Evolutionary conservation across 2,329 filamentous ascomycete species (phyloP), one percentile per base, ranked within the genome.

Genomic region (Gnomoniopsis smithogilvyi): DNA sequence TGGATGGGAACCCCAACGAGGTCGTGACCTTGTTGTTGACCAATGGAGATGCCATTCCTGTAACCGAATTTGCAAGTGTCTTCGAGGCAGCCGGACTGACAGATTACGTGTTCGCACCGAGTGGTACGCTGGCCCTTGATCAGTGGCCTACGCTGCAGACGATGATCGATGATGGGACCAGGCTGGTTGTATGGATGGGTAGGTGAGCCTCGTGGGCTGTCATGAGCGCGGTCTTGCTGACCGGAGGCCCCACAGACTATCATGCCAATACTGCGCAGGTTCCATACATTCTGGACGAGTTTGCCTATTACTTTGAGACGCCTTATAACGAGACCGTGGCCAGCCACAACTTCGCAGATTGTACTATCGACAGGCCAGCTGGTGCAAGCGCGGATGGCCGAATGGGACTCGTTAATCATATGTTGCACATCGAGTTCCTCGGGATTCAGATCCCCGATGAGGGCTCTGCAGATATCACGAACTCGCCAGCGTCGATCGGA

Each of bases 131-230:
- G 46, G 66, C 68, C n/a, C 66, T 79, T 36, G 67, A 81, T 53
- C 80, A 80, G 65, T 79, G 91, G 90, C 90, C 90, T 72, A 92
- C 89, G 0, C 76, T 93, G 15, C 80, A 85, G 65, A 70, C 80
- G 19, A 72, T 94, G 60, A 89, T 93, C 64, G 74, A 80, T 24
- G 76, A 78, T 41, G 79, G 80, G 50, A 89, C 81, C 10, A 80
- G 89, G 17, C 76, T 94, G 1, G 73, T 93, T 50, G 84, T 88
- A 24, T 93, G 92, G 63, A 84, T 93, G 70, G 87, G 88, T 74
- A 75, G 52, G 72, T 68, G 3, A 7, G 17, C n/a, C 4, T 22
- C 12, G 22, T 11, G 26, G 24, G 26, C 15, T 34, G 21, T 56
- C 14, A 19, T 10, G 36, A 47, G 48, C 12, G 22, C 17, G 19